Evolutionary conservation across 2,329 filamentous ascomycete species (phyloP).

Genomic region (Dothideomycetidae sp.): DNA sequence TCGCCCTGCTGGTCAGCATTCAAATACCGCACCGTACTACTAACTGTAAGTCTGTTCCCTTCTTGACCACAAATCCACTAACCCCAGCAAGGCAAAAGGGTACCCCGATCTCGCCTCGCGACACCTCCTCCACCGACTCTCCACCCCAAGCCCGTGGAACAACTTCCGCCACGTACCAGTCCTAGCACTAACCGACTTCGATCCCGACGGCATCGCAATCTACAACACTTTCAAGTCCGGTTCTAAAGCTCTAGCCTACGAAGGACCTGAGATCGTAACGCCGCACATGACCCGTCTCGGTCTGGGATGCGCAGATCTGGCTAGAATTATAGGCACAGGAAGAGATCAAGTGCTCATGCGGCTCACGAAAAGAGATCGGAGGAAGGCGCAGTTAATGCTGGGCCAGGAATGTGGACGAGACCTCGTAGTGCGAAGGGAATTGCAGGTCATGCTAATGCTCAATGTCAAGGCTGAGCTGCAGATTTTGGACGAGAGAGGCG

Average conservation of each 20-base stretch:
- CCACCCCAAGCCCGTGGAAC: conserved; percentile 33
- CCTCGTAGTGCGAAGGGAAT: conserved; percentile 30
- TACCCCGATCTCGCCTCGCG: conserved; percentile 64
- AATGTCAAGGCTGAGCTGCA: conserved; percentile 69
- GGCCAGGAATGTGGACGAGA: conserved; percentile 26
- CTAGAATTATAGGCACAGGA: conserved; percentile 15
- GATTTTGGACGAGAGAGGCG: conserved; percentile 17
- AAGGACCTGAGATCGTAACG: conserved; percentile 36
- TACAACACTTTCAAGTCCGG: conserved; percentile 59
- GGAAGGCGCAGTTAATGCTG: conserved; percentile 42
- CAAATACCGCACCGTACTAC: conserved; percentile 45
- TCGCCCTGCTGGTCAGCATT: conserved; percentile 40
- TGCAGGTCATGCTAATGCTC: conserved; percentile 61
- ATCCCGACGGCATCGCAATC: conserved; percentile 63
- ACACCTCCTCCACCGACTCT: conserved; percentile 45
- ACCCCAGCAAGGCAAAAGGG: conserved; percentile 51
- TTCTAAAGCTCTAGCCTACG: conserved; percentile 48
- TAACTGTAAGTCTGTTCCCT: conserved; percentile 41
- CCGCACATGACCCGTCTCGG: conserved; percentile 52
- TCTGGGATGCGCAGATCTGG: conserved; percentile 27
- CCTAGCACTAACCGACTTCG: conserved; percentile 55
- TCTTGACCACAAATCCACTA: conserved; percentile 9
- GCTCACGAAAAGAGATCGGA: conserved; percentile 44
- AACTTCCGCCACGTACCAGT: conserved; percentile 34
- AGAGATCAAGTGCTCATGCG: conserved; percentile 31